Base-by-base conservation (phyloP, 2,329 filamentous ascomycete genomes). In the Ophiobolus disseminans region DNA sequence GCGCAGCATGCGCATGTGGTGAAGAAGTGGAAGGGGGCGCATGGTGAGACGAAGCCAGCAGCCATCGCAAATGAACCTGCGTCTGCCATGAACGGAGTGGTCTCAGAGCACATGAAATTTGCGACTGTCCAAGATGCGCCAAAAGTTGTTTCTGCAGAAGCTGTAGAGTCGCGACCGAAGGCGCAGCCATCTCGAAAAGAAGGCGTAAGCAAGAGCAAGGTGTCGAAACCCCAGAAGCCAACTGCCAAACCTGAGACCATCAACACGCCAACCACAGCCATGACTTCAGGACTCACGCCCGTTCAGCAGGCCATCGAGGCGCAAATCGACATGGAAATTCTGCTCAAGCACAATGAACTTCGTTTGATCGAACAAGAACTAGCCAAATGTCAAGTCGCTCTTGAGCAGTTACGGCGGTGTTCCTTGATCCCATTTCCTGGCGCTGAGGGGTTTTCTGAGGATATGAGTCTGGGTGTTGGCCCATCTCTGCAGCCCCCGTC, bases 281-380 rank as follows among this genome's bases (percentile, higher is more conserved):
- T 66, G 55, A 62, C 60, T 28, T 56, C 65, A 23, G 62, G 57
- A 44, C 47, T 66, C 54, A 86, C 72, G 28, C 78, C 77, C 48
- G 82, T 88, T 55, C 85, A 85, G 68, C 86, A 92, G 62, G 82
- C 83, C 26, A 88, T 97, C 68, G 87, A 91, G 68, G 86, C 91
- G 54, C 89, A 97, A 74, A 88, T 97, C 73, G 90, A 91, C 66
- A 84, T 94, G 58, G 92, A 97, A 77, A 92, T 97, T 43, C 78
- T 97, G 56, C 78, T 95, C 70, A 97, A 97, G 80, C 94, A 99
- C 75, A 86, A 94, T 66, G 94, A 99, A 77, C 78, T 97, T 50
- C 90, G 92, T 48, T 81, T 96, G 60, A 96, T 97, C 73, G 91
- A 97, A 69, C 91, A 96, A 75, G 94, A 97, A 76, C 82, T 97